Base-by-base conservation (phyloP, 2,329 filamentous ascomycete genomes). In the Drechslerella coelobrocha region DNA sequence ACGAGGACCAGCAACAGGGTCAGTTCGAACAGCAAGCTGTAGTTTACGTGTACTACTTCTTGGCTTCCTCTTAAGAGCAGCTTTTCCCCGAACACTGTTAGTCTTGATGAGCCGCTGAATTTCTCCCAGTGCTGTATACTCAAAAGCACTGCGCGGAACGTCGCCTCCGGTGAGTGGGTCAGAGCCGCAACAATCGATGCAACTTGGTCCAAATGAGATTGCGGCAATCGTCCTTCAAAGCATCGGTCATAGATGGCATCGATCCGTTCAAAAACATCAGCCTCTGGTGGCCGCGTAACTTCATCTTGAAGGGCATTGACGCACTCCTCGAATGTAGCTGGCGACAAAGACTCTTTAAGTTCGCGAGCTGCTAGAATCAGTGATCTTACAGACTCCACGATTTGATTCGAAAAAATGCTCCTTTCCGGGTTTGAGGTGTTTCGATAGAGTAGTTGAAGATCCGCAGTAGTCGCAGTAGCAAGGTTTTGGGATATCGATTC, bases 1-100 rank as follows among this genome's bases (percentile, higher is more conserved):
- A 71, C 66, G 21, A 71, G 57, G 12, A 71, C 55, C 6, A 96
- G 83, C 5, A 99, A 83, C 1, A 94, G 84, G 1, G 97, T 81
- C 65, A 97, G 85, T 76, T 93, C 91, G 72, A 95, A 86, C 54
- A 95, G 86, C 7, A 94, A 82, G 68, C 86, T 86, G 80, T 87
- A 88, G 68, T 89, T 88, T 29, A 90, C 80, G 54, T 89, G 84
- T 5, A 94, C 84, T 10, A 85, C 88, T 77, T 97, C 92, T 76
- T 93, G 89, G 0, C 90, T 86, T 5, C 91, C 88, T 72, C 87
- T 88, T 9, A 96, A 85, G 12, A 92, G 82, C 1, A 92, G 80
- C 74, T 86, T 90, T 41, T 87, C 85, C 17, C 93, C 93, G 77
- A 93, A 92, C 45, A 88, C 84, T 0, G 90, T 91, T 47, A 91